Percentiles rank a stretch among this genome's conserved stretches.
Evolutionary conservation across 495 filamentous ascomycete genomes (phyloP).

Genomic region (Annulohypoxylon bovei): DNA sequence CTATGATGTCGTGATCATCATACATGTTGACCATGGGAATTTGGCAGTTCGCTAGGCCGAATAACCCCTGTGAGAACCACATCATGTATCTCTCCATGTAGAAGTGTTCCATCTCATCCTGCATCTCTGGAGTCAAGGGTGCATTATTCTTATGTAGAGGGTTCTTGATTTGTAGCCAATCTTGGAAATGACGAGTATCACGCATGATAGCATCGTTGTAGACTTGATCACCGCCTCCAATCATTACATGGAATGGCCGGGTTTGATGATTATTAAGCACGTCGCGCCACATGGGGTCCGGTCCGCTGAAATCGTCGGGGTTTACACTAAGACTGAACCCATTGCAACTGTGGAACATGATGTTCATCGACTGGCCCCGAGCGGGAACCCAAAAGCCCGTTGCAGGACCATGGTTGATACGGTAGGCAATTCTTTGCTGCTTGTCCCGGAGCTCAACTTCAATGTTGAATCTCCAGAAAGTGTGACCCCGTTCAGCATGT

Average conservation of each 20-base stretch:
- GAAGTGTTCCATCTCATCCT: conserved; percentile 84
- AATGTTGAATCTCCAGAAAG: conserved; percentile 96
- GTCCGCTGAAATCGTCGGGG: conserved; percentile 80
- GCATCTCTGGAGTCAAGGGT: conserved; percentile 78
- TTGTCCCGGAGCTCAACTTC: conserved; percentile 83
- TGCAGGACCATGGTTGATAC: conserved; percentile 91
- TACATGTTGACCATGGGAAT: conserved; percentile 99
- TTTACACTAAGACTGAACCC: conserved; percentile 88
- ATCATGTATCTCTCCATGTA: conserved; percentile 85
- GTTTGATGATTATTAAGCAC: conserved; percentile 92
- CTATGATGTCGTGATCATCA: conserved; percentile 98
- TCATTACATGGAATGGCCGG: conserved; percentile 96
- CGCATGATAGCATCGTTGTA: conserved; percentile 88
- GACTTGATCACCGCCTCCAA: conserved; percentile 96
- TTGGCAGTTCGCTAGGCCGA: conserved; percentile 89
- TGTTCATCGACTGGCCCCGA: conserved; percentile 88
- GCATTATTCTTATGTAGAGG: conserved; percentile 77
- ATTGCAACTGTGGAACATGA: conserved; percentile 98
- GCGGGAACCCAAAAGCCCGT: conserved; percentile 96
- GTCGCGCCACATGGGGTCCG: conserved; percentile 96
- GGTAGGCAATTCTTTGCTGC: conserved; percentile 89
- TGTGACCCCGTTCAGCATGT: conserved; percentile 85
- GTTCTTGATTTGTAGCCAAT: conserved; percentile 87
- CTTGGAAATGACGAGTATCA: conserved; percentile 76
- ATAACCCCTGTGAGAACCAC: conserved; percentile 97